Evolutionary conservation across 306 rosid species (phyloP).

Genomic region (Lithocarpus polystachyus): DNA sequence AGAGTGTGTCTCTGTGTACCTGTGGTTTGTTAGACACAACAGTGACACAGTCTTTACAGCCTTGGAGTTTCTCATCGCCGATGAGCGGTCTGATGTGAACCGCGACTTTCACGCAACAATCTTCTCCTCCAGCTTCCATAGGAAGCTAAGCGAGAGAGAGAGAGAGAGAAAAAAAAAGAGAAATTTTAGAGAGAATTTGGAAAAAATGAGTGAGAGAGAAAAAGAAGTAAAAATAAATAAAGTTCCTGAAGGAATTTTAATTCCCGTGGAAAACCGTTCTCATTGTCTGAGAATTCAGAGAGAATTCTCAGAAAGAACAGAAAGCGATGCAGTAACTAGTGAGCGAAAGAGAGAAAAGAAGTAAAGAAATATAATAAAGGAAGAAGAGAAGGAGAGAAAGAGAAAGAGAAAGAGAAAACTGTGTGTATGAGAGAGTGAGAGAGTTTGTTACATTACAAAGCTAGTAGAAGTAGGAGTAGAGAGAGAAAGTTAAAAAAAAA

Average conservation of each 20-base stretch:
- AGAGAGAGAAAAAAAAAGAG: background rate
- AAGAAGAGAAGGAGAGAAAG: background rate
- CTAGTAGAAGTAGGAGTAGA: background rate
- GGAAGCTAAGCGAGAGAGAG: slow-evolving; percentile 18
- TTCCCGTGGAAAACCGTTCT: slow-evolving; percentile 25
- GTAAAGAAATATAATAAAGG: background rate
- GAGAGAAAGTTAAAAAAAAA: slow-evolving; percentile 18
- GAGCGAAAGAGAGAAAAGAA: background rate
- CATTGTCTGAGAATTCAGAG: slow-evolving; percentile 30
- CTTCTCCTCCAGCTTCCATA: slow-evolving; percentile 81
- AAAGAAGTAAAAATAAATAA: background rate
- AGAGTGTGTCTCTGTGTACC: slow-evolving; percentile 43
- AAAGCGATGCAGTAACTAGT: slow-evolving; percentile 34
- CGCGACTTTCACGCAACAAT: slow-evolving; percentile 94
- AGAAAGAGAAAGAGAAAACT: background rate
- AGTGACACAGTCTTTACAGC: slow-evolving; percentile 95
- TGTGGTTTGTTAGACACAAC: slow-evolving; percentile 92
- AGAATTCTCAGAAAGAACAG: slow-evolving; percentile 20
- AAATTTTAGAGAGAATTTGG: background rate
- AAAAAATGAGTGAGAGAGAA: background rate
- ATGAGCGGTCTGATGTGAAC: slow-evolving; percentile 93
- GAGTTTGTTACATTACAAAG: slow-evolving; percentile 7
- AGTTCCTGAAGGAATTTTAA: slow-evolving; percentile 17
- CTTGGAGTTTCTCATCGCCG: slow-evolving; percentile 88
- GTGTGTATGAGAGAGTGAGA: background rate